Percentiles rank a stretch among this genome's conserved stretches.
Evolutionary conservation across 2,329 filamentous ascomycete species (phyloP).

Genomic region (Pyrenophora teres): DNA sequence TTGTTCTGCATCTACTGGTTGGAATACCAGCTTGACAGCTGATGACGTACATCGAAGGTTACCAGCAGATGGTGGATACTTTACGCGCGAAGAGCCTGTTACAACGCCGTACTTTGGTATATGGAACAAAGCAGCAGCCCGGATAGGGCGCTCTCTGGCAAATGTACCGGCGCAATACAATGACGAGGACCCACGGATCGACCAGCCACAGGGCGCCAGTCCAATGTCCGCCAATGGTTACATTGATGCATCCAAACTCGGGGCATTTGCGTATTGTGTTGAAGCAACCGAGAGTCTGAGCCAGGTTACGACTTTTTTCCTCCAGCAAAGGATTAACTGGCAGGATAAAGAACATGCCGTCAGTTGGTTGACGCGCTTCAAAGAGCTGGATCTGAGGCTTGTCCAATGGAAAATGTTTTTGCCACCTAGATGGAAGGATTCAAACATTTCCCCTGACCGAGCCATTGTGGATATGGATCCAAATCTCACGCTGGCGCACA

Average conservation of each 20-base stretch:
- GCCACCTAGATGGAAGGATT: constrained; percentile 41
- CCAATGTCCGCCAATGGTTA: constrained; percentile 37
- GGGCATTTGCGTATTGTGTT: constrained; percentile 43
- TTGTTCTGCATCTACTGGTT: constrained; percentile 40
- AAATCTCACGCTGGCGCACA: constrained; percentile 42
- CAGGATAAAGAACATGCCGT: constrained; percentile 44
- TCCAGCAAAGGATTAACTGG: constrained; percentile 42
- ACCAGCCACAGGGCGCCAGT: constrained; percentile 33
- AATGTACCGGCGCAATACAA: constrained; percentile 43
- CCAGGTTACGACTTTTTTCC: constrained; percentile 43
- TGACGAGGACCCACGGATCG: constrained; percentile 35
- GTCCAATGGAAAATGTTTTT: constrained; percentile 45
- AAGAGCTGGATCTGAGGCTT: constrained; percentile 41
- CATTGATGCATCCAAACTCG: constrained; percentile 44
- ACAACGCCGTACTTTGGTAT: constrained; percentile 42
- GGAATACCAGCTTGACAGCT: constrained; percentile 42
- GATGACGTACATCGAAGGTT: constrained; percentile 42
- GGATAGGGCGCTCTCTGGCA: constrained; percentile 39
- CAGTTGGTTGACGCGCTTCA: constrained; percentile 42
- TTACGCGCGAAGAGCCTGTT: constrained; percentile 41
- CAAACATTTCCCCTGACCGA: constrained; percentile 37
- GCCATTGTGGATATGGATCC: constrained; percentile 42
- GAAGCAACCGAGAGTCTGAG: constrained; percentile 43
- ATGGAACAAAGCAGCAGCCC: constrained; percentile 43
- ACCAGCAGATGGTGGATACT: constrained; percentile 42